These are phyloP conservation scores for Decorospora gaudefroyi DNA, from an alignment of 2,329 filamentous ascomycete genomes.

Conservation along the genomic window DNA sequence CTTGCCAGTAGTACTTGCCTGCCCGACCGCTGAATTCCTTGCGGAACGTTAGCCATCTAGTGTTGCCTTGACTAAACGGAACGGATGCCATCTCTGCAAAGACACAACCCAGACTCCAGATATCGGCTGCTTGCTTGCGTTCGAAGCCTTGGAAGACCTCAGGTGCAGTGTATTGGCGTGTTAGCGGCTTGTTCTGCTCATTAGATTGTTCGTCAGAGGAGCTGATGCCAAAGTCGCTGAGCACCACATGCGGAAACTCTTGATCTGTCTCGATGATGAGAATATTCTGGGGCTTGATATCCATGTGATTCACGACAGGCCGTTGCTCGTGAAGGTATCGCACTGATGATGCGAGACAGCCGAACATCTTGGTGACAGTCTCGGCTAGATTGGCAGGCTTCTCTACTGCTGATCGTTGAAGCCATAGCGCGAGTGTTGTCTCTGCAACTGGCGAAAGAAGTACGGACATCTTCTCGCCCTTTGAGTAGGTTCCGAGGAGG, in stretches of 20 bases:
- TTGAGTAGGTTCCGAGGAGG: slow-evolving; percentile 44
- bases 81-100: slow-evolving; percentile 84
- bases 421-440: slow-evolving; percentile 43
- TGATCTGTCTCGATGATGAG: slow-evolving; percentile 39
- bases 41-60: slow-evolving; percentile 34
- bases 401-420: slow-evolving; percentile 28
- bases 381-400: slow-evolving; percentile 31
- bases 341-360: slow-evolving; percentile 44
- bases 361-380: slow-evolving; percentile 42
- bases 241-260: slow-evolving; percentile 42
- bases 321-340: slow-evolving; percentile 46
- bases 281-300: slow-evolving; percentile 49
- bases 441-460: slow-evolving; percentile 46
- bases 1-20: slow-evolving; percentile 46
- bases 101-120: slow-evolving; percentile 96
- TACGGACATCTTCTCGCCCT: slow-evolving; percentile 46
- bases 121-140: slow-evolving; percentile 60
- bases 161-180: slow-evolving; percentile 44
- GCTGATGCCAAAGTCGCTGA: slow-evolving; percentile 47
- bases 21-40: slow-evolving; percentile 36
- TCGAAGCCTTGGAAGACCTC: slow-evolving; percentile 38
- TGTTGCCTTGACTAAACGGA: slow-evolving; percentile 30
- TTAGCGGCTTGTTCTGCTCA: slow-evolving; percentile 32
- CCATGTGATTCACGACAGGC: slow-evolving; percentile 45
- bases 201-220: slow-evolving; percentile 31